Evolutionary conservation across 139 green algal genomes (phyloP).

Genomic region (Picochlorum sp.): DNA sequence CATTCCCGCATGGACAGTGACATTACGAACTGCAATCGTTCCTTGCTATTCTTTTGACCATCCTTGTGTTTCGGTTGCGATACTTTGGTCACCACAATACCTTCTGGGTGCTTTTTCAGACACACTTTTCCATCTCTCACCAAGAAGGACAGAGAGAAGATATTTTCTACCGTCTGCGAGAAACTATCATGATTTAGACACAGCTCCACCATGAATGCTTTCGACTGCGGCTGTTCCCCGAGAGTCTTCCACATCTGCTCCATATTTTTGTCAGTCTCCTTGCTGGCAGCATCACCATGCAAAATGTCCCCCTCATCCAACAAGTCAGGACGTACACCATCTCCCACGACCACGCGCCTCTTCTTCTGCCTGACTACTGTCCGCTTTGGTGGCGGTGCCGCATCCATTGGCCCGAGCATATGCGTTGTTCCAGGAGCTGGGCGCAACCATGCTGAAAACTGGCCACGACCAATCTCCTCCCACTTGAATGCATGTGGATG

Average conservation of each 20-base stretch:
- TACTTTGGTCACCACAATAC: constrained; percentile 16
- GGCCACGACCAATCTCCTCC: constrained; percentile 16
- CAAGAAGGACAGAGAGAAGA: constrained; percentile 80
- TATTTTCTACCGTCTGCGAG: constrained; percentile 78
- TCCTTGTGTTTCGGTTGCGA: neutral
- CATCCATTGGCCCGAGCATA: constrained; percentile 43
- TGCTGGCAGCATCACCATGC: constrained; percentile 27
- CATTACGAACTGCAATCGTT: constrained; percentile 49
- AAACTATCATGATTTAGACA: constrained; percentile 64
- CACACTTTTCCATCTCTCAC: constrained; percentile 39
- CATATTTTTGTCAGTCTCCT: constrained; percentile 71
- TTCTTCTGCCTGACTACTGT: constrained; percentile 13
- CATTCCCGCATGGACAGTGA: constrained; percentile 41
- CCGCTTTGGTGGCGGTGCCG: constrained; percentile 29
- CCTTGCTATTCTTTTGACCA: constrained; percentile 6
- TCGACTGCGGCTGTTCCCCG: neutral
- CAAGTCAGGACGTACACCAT: constrained; percentile 19
- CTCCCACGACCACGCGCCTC: constrained; percentile 10
- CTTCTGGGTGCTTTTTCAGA: constrained; percentile 24
- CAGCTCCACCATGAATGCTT: constrained; percentile 41
- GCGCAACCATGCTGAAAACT: constrained; percentile 20
- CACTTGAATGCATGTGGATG: constrained; percentile 49
- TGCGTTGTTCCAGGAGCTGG: constrained; percentile 29
- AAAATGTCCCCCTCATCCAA: constrained; percentile 15
- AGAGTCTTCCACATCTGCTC: constrained; percentile 59